Percentiles rank a stretch among this genome's conserved stretches.
These are phyloP conservation scores for Apiotrichum brassicae DNA, from an alignment of 1,284 basidiomycete species.

Conservation along the genomic window DNA sequence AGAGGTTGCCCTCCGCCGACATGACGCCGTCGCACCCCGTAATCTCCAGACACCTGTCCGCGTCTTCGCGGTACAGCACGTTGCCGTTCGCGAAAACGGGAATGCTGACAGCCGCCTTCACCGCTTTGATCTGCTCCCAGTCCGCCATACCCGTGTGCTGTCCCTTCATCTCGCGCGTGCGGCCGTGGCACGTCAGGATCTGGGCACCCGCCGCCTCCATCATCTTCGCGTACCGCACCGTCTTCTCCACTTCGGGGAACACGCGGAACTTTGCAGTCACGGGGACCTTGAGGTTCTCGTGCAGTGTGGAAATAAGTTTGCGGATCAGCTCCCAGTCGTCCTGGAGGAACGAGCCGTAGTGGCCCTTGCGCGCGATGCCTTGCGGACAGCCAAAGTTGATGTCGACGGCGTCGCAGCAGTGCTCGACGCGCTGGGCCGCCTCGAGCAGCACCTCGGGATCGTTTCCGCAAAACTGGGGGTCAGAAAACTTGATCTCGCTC, in stretches of 20 bases:
- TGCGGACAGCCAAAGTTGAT: slow-evolving; percentile 96
- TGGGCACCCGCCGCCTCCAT: slow-evolving; percentile 91
- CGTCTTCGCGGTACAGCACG: slow-evolving; percentile 74
- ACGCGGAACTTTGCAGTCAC: slow-evolving; percentile 96
- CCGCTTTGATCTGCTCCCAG: slow-evolving; percentile 74
- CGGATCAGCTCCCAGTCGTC: slow-evolving; percentile 89
- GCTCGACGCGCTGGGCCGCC: slow-evolving; percentile 67
- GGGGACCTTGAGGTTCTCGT: slow-evolving; percentile 74
- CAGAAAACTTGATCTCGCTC: not conserved
- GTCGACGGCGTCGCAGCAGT: slow-evolving; percentile 82
- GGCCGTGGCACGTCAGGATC: slow-evolving; percentile 88
- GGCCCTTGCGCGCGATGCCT: slow-evolving; percentile 80
- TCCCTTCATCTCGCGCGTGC: slow-evolving; percentile 85
- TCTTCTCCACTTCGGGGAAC: slow-evolving; percentile 77
- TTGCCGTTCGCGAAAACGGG: slow-evolving; percentile 99
- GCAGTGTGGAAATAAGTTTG: slow-evolving; percentile 71
- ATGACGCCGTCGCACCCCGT: slow-evolving; percentile 90
- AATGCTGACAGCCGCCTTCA: slow-evolving; percentile 78
- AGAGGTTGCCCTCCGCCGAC: slow-evolving; percentile 91
- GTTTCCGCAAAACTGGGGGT: slow-evolving; percentile 73
- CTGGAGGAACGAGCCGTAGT: slow-evolving; percentile 85
- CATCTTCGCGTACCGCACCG: slow-evolving; percentile 89
- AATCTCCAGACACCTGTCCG: slow-evolving; percentile 64
- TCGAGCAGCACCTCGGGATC: slow-evolving; percentile 70
- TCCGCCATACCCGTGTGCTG: slow-evolving; percentile 71